These are phyloP conservation scores for Cymbidium sinense DNA, from an alignment of 106 monocot species.

Conservation along the genomic window DNA sequence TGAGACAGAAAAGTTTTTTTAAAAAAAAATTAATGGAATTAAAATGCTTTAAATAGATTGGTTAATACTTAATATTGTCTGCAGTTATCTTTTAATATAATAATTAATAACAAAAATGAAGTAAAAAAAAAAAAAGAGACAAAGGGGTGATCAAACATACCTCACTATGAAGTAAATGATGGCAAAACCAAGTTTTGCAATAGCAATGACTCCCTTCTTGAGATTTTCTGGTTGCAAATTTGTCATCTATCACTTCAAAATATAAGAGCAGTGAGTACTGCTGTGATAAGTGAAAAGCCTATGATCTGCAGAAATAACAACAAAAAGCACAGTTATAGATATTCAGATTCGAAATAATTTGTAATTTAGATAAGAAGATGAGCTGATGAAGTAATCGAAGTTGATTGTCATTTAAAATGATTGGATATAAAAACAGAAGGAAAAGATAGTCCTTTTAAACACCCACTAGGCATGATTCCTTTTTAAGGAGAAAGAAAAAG, in stretches of 20 bases:
- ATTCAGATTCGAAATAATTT: too few relatives aligned
- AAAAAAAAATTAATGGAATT: background rate
- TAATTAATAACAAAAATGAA: background rate
- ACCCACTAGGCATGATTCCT: too few relatives aligned
- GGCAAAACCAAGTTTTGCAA: too few relatives aligned
- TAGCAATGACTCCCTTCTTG: background rate
- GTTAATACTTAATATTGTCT: background rate
- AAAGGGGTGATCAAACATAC: background rate
- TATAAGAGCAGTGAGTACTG: background rate
- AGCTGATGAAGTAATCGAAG: too few relatives aligned
- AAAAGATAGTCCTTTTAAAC: too few relatives aligned
- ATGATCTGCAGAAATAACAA: slow-evolving; percentile 6
- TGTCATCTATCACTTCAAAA: background rate
- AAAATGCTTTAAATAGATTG: background rate
- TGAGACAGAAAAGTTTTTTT: too few relatives aligned
- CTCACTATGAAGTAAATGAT: background rate
- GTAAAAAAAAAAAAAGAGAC: background rate
- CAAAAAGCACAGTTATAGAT: background rate
- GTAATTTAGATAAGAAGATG: too few relatives aligned
- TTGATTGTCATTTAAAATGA: too few relatives aligned
- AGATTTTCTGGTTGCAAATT: background rate
- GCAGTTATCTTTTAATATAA: background rate
- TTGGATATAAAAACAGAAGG: too few relatives aligned
- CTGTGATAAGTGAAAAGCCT: background rate
- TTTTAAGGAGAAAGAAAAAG: too few relatives aligned